Evolutionary conservation across 441 rosid genomes (phyloP).

Genomic region (Corymbia citriodora): DNA sequence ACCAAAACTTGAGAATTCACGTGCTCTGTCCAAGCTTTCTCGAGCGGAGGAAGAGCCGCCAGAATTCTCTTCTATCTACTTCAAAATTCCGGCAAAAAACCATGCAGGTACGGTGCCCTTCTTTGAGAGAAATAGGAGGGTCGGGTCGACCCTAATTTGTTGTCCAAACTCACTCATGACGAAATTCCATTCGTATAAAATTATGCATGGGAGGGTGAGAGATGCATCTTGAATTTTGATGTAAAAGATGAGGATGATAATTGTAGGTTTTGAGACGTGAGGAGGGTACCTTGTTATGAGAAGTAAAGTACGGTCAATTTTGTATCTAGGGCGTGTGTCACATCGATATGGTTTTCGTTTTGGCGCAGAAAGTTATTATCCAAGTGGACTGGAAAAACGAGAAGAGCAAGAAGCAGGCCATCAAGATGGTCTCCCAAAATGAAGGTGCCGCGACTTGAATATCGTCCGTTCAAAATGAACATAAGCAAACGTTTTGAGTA

Average conservation of each 20-base stretch:
- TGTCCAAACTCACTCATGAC: neutral
- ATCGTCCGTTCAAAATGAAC: neutral
- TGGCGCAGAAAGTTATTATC: neutral
- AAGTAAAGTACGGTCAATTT: neutral
- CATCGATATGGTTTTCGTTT: neutral
- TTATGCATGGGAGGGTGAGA: neutral
- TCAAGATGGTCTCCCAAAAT: neutral
- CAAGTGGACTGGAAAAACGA: neutral
- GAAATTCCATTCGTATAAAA: neutral
- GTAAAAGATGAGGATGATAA: neutral
- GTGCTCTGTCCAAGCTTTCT: neutral
- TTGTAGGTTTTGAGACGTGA: neutral
- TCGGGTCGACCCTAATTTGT: neutral
- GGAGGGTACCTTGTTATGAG: neutral
- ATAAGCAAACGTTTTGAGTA: too few relatives aligned
- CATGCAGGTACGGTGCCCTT: neutral
- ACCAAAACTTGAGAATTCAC: neutral
- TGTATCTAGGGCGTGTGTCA: neutral
- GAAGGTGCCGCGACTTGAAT: neutral
- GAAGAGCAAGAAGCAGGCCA: neutral
- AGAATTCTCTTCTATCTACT: neutral
- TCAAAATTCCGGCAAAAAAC: neutral
- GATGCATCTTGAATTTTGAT: neutral
- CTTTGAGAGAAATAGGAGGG: neutral
- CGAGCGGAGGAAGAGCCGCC: neutral